Evolutionary conservation across 768 basidiomycete species (phyloP).

Genomic region (Mrakia gelida): DNA sequence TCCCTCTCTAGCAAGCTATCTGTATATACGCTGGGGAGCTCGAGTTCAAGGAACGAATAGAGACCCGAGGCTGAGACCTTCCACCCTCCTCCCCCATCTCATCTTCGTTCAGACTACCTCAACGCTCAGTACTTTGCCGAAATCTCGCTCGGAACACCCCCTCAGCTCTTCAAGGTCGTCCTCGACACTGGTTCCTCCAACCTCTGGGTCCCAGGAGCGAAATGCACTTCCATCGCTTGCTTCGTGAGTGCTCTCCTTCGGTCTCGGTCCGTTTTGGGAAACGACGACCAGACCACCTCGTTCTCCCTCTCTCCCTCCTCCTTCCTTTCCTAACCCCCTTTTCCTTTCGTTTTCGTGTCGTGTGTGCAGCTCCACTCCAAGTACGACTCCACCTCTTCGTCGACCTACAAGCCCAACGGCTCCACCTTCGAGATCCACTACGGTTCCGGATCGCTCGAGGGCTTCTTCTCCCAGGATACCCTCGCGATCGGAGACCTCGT

Average conservation of each 20-base stretch:
- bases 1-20: no score
- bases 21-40: neutral
- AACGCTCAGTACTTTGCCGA: slow-evolving; percentile 96
- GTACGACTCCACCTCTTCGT: slow-evolving; percentile 74
- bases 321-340: neutral
- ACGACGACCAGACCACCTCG: neutral
- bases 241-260: slow-evolving; percentile 39
- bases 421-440: slow-evolving; percentile 84
- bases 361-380: slow-evolving; percentile 77
- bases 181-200: slow-evolving; percentile 77
- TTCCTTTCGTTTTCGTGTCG: slow-evolving; percentile 73
- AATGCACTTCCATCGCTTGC: slow-evolving; percentile 44
- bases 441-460: slow-evolving; percentile 94
- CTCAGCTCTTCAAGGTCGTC: slow-evolving; percentile 91
- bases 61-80: neutral
- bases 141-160: slow-evolving; percentile 74
- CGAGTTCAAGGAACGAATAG: no score
- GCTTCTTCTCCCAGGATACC: slow-evolving; percentile 80
- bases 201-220: slow-evolving; percentile 73
- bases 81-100: neutral
- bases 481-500: slow-evolving; percentile 76
- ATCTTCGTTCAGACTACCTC: slow-evolving; percentile 69
- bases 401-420: slow-evolving; percentile 85
- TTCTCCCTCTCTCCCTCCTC: neutral
- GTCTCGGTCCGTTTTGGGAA: neutral